Base-by-base conservation (phyloP, 2,329 filamentous ascomycete species). In the Helotiales sp. region DNA sequence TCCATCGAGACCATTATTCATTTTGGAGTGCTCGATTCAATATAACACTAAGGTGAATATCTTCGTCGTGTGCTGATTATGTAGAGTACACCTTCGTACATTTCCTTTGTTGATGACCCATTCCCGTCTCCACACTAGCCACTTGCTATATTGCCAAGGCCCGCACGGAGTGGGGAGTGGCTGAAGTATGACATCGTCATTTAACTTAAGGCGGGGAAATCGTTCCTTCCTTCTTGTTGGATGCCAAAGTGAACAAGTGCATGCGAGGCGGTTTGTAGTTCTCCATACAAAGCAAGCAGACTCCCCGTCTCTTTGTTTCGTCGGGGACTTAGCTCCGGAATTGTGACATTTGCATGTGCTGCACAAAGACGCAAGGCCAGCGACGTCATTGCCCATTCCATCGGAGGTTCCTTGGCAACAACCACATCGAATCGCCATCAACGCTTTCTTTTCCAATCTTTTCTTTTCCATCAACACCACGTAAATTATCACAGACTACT, bases 321-420 rank as follows among this genome's bases (percentile, higher is more conserved):
- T n/a, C 20, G 47, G 20, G 6, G 22, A 10, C 15, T 22, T 22
- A 22, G 24, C n/a, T 47, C 20, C n/a, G n/a, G 47, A 2, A 24
- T 6, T 11, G 20, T 32, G 30, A 57, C 54, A 57, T 57, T 30
- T n/a, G n/a, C n/a, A n/a, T n/a, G n/a, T n/a, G n/a, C n/a, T n/a
- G n/a, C n/a, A n/a, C n/a, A n/a, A n/a, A n/a, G n/a, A n/a, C n/a
- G n/a, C n/a, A n/a, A n/a, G n/a, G n/a, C n/a, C n/a, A n/a, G n/a
- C n/a, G n/a, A 61, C 59, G 59, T 61, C 59, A 61, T 45, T 34
- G 59, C 57, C 57, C 34, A 47, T 57, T 57, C 54, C 40, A n/a
- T n/a, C n/a, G 20, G 32, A 40, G 10, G 54, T 57, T 34, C 54
- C 37, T 43, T 60, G 47, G 57, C 57, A 60, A 60, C 57, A 32